A percentile compares a stretch with the other conserved stretches of the same genome.
Evolutionary conservation across 176 grass and related monocot species (phyloP).

Genomic region (Musa troglodytarum): DNA sequence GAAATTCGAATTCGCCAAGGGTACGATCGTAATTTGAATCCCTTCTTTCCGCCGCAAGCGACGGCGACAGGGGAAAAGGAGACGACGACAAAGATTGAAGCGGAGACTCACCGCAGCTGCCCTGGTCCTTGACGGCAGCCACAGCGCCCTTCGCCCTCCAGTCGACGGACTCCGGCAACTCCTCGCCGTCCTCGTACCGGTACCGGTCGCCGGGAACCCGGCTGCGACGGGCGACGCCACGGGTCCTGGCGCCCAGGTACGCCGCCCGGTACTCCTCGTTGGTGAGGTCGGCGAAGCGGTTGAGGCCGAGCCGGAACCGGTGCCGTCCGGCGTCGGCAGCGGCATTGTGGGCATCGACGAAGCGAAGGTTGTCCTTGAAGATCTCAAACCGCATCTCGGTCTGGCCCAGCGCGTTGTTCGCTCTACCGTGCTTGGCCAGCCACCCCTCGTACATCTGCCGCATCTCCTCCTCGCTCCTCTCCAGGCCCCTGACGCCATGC

Average conservation of each 20-base stretch:
- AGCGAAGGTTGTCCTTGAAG: slow-evolving; percentile 77
- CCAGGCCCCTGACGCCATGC: slow-evolving; percentile 34
- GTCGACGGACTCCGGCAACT: slow-evolving; percentile 4
- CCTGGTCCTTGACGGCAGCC: slow-evolving; percentile 12
- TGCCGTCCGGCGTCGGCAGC: slow-evolving; percentile 5
- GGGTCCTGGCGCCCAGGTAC: slow-evolving; percentile 7
- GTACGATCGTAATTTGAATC: neutral
- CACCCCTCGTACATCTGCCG: slow-evolving; percentile 50
- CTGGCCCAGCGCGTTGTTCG: slow-evolving; percentile 51
- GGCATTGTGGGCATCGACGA: slow-evolving; percentile 77
- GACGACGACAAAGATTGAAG: neutral
- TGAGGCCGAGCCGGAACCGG: slow-evolving; percentile 19
- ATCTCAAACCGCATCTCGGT: slow-evolving; percentile 43
- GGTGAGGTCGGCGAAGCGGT: slow-evolving; percentile 20
- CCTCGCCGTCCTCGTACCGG: slow-evolving; percentile 2
- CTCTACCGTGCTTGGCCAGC: slow-evolving; percentile 36
- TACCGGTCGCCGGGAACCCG: neutral
- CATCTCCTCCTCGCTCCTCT: slow-evolving; percentile 49
- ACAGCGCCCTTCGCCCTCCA: slow-evolving; percentile 14
- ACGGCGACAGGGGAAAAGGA: neutral
- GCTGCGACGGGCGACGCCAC: neutral
- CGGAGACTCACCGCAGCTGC: slow-evolving; percentile 6
- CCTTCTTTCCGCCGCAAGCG: neutral
- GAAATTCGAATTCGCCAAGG: neutral
- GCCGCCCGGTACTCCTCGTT: slow-evolving; percentile 20